Conservation (phyloP, 371 early-diverging fungal genomes). For the Rhizopus arrhizus region DNA sequence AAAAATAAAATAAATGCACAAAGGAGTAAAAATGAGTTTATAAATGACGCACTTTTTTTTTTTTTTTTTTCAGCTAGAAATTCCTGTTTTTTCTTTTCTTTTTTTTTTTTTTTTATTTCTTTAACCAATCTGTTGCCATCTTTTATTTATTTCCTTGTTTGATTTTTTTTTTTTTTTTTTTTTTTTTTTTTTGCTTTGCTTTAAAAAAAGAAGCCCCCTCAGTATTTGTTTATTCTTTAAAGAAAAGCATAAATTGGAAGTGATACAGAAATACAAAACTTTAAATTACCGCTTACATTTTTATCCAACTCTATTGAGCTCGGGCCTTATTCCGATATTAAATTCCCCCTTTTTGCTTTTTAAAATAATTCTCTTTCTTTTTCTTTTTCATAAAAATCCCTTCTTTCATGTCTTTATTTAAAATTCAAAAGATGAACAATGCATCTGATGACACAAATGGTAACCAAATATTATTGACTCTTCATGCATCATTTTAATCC, state of each 20-base stretch:
- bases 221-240: neutral
- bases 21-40: neutral
- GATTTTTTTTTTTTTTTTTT: no score
- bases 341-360: neutral
- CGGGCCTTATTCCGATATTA: constrained; percentile 3
- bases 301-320: constrained; percentile 1
- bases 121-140: no score
- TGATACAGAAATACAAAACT: neutral
- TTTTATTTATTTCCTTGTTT: no score
- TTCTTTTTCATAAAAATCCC: neutral
- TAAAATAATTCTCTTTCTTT: neutral
- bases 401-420: constrained; percentile 3
- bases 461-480: neutral
- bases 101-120: no score
- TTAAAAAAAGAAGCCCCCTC: no score
- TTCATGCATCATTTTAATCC: neutral
- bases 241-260: neutral
- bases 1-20: neutral
- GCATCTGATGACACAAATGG: neutral
- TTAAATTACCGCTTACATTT: neutral
- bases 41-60: no score
- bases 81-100: no score
- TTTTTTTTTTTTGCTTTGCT: no score
- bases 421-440: constrained; percentile 4
- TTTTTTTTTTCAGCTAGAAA: no score